Evolutionary conservation across 2,329 filamentous ascomycete species (phyloP), one percentile per base, ranked within the genome.

Genomic region (Stachybotrys chlorohalonatus): DNA sequence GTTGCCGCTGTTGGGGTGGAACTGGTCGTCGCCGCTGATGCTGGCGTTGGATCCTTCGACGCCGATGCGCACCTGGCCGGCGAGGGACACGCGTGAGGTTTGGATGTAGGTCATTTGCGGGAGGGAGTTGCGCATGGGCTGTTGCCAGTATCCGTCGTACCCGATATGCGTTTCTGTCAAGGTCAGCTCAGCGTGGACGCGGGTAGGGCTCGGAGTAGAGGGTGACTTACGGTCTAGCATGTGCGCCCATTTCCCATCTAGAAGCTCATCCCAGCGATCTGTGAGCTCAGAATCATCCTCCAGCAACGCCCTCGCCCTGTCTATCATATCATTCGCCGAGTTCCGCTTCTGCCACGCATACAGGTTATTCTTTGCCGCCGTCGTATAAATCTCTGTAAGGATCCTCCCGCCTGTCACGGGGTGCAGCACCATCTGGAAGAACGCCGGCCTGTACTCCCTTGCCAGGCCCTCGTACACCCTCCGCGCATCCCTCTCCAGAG

Each of bases 121-220:
- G 1, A 86, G 76, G 0, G 79, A 78, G 63, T 89, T 86, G 39
- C 84, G 75, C 85, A 88, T 88, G 1, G 86, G 84, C 64, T 89
- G 85, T 68, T 89, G 86, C 85, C 85, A 81, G 66, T 66, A 65
- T 0, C 73, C 75, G 53, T 79, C 71, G 50, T 78, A 82, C 17
- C 78, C 78, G 8, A 82, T 67, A 59, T 82, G 80, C 0, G 77
- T 80, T 71, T 81, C 70, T 71, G 42, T 6, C 30, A 7, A 16
- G 13, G 36, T 36, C 31, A 42, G 50, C 31, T 52, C 8, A 47
- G 47, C 47, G 5, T 16, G 1, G 15, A 30, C 47, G 13, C 31
- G 2, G 17, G 7, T 9, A 30, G 47, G 42, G 11, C 47, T 11
- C 5, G n/a, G n/a, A 30, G 4, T 6, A 11, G 47, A 9, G 24